Evolutionary conservation across 2,329 filamentous ascomycete species (phyloP), one percentile per base, ranked within the genome.

Genomic region (Penicillium sp.): DNA sequence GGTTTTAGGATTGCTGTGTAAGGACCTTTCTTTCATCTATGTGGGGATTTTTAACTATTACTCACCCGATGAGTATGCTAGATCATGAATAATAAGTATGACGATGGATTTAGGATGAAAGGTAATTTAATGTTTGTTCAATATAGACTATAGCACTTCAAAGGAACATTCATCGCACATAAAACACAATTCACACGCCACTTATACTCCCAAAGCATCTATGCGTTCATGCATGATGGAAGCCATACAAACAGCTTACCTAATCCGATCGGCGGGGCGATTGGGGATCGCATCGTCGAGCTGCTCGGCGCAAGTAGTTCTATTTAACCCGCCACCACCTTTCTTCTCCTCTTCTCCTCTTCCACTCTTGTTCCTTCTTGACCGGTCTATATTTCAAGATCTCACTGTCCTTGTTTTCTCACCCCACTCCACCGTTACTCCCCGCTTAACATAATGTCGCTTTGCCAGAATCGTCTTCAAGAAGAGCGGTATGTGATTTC

Each of bases 391-490:
- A n/a, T 31, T 29, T 29, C 11, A 46, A 41, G 23, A 29, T 46
- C 47, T 44, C 41, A 40, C 18, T 15, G 2, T 14, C 4, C 18
- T 20, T 48, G 4, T 11, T 48, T 1, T n/a, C 3, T n/a, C 47
- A n/a, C 22, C 23, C 18, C 37, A 40, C 18, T 12, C 8, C 9
- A 11, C 18, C 37, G 9, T 20, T 18, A 1, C 45, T 15, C 48
- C 31, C 48, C 29, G 40, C 15, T 43, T 40, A 43, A 44, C 59
- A 73, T 53, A 57, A 96, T 96, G 91, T 89, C 92, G 66, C 84
- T 97, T 50, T 96, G 92, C 72, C 85, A 89, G 70, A 95, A 95
- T 71, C 85, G 93, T 58, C 82, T 96, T 37, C 88, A 91, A 63
- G 92, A 96, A 76, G 92, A 96, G 80, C 82, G 91, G 90, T 92